Percentiles rank a stretch among this genome's conserved stretches.
phyloP scores from a whole-genome alignment of 306 rosid genomes.

The Pterocarpus santalinus region DNA sequence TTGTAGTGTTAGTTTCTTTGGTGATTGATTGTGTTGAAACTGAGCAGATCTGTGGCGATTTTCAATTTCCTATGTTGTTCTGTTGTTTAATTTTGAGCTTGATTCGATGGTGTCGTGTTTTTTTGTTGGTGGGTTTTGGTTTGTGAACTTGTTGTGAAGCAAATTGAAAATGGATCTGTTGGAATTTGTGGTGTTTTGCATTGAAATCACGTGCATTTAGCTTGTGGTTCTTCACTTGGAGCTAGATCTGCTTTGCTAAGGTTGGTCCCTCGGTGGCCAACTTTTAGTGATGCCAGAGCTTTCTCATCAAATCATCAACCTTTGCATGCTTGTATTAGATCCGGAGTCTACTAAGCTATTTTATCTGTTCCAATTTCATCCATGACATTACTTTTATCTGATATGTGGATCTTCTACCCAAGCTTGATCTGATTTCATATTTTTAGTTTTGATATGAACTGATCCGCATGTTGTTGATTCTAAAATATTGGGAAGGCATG shows the following conservation, averaged over 20 bases:
- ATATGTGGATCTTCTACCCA: constrained; percentile 27
- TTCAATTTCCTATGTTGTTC: constrained; percentile 17
- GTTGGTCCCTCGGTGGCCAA: constrained; percentile 44
- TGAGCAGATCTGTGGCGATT: constrained; percentile 56
- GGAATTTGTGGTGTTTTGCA: constrained; percentile 21
- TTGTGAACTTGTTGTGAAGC: constrained; percentile 37
- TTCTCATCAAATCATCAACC: constrained; percentile 18
- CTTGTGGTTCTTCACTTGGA: constrained; percentile 16
- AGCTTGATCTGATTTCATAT: constrained; percentile 6
- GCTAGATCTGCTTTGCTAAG: constrained; percentile 50
- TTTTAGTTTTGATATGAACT: not conserved
- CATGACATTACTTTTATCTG: not conserved
- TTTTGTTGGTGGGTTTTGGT: constrained; percentile 34
- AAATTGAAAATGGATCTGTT: constrained; percentile 51
- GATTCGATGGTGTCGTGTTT: constrained; percentile 22
- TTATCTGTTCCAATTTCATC: not conserved
- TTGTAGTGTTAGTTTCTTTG: not conserved
- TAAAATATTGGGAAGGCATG: not conserved
- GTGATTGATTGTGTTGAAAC: not conserved
- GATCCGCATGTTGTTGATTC: constrained; percentile 5
- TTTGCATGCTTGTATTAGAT: constrained; percentile 51
- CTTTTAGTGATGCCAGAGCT: constrained; percentile 22
- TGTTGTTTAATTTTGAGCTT: constrained; percentile 13
- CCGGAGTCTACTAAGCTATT: constrained; percentile 44
- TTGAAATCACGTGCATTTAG: constrained; percentile 32